Conservation (phyloP, 805 yeast species). For the Naumovozyma dairenensis region DNA sequence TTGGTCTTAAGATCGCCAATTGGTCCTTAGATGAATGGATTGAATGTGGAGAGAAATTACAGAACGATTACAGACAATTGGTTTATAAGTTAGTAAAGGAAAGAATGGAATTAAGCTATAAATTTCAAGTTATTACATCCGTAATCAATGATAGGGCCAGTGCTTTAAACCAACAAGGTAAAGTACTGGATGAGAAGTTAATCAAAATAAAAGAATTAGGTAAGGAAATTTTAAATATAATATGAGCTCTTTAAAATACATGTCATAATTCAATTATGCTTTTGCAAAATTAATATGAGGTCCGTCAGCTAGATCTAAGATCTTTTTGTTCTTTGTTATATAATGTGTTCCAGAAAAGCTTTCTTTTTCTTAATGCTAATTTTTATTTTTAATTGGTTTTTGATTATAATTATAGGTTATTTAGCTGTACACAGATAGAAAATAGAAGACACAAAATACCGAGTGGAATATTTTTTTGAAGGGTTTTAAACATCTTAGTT, state of each 20-base stretch:
- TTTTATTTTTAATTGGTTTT: not conserved
- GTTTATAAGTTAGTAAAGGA: constrained; percentile 29
- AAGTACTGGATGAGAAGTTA: constrained; percentile 28
- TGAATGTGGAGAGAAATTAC: constrained; percentile 27
- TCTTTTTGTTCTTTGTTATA: no score
- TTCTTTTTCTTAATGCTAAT: not conserved
- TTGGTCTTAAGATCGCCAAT: constrained; percentile 22
- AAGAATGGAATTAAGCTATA: constrained; percentile 33
- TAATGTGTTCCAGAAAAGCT: no score
- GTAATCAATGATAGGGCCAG: constrained; percentile 31
- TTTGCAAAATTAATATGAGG: no score
- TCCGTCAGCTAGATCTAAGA: no score
- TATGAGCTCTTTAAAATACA: constrained; percentile 17
- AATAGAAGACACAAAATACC: not conserved
- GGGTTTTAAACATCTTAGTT: constrained; percentile 35
- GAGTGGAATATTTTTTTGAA: not conserved
- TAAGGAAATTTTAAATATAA: constrained; percentile 30
- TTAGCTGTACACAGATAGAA: constrained; percentile 2
- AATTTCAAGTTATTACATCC: constrained; percentile 31
- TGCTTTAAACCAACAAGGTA: constrained; percentile 27
- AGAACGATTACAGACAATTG: constrained; percentile 28
- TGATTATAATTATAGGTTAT: constrained; percentile 1
- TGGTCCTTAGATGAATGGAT: constrained; percentile 32
- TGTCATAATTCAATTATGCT: no score
- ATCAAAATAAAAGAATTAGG: constrained; percentile 34